A percentile compares a stretch with the other conserved stretches of the same genome.
phyloP scores from a whole-genome alignment of 2,329 filamentous ascomycete genomes.

The Penicillium oxalicum region DNA sequence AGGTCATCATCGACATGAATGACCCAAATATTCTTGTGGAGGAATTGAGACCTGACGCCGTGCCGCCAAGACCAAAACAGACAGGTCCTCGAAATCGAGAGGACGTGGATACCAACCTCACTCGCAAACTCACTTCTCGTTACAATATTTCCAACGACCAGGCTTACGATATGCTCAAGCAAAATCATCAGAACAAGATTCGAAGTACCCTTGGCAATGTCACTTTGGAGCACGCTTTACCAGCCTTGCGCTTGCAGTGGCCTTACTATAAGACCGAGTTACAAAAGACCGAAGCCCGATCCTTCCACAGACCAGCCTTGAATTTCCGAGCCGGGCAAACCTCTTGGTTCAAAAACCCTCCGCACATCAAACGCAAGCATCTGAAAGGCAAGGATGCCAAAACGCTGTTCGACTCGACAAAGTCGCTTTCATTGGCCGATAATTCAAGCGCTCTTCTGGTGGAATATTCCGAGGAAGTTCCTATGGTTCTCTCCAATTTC shows the following conservation, averaged over 20 bases:
- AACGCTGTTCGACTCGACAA: constrained; percentile 71
- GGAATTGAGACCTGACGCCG: constrained; percentile 60
- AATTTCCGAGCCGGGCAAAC: constrained; percentile 64
- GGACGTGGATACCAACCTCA: constrained; percentile 64
- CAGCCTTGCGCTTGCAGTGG: constrained; percentile 84
- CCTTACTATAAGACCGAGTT: constrained; percentile 92
- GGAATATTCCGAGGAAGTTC: constrained; percentile 93
- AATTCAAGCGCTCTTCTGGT: constrained; percentile 83
- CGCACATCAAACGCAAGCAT: constrained; percentile 70
- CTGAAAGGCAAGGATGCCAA: constrained; percentile 72
- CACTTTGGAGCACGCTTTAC: constrained; percentile 89
- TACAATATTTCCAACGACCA: constrained; percentile 98
- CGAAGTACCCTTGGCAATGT: constrained; percentile 86
- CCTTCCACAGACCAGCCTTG: constrained; percentile 77
- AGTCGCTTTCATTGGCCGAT: constrained; percentile 78
- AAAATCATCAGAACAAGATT: constrained; percentile 94
- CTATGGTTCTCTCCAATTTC: constrained; percentile 87
- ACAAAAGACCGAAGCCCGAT: constrained; percentile 63
- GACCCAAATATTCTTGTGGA: constrained; percentile 84
- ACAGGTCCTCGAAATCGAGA: constrained; percentile 37
- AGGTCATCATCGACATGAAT: constrained; percentile 76
- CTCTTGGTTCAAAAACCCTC: constrained; percentile 68
- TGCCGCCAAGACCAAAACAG: constrained; percentile 48
- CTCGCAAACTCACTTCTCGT: constrained; percentile 67
- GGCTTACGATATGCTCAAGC: constrained; percentile 90